Evolutionary conservation across 2,329 filamentous ascomycete genomes (phyloP).

Genomic region (Cadophora malorum): DNA sequence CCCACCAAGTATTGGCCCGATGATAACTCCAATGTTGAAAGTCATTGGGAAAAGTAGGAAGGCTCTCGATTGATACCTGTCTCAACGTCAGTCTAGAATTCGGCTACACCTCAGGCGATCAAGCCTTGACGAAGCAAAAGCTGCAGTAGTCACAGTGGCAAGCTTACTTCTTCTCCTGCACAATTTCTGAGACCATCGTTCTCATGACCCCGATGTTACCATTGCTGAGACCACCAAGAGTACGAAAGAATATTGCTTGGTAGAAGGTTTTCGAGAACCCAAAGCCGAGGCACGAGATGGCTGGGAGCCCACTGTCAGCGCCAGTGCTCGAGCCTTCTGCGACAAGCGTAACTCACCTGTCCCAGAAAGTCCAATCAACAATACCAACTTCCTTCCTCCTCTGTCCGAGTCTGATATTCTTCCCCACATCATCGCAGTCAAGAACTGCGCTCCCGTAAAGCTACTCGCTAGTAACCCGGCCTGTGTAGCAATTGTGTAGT

Average conservation of each 20-base stretch:
- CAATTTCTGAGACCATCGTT: conserved; percentile 75
- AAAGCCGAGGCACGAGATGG: conserved; percentile 67
- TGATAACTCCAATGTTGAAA: conserved; percentile 61
- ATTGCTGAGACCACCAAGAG: conserved; percentile 75
- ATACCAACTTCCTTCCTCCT: conserved; percentile 60
- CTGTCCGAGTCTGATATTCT: conserved; percentile 64
- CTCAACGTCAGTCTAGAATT: conserved; percentile 15
- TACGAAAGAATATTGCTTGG: conserved; percentile 79
- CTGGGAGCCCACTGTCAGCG: conserved; percentile 12
- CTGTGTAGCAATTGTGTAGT: conserved; percentile 75
- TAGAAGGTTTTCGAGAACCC: conserved; percentile 68
- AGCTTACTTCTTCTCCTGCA: conserved; percentile 68
- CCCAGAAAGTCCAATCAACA: conserved; percentile 69
- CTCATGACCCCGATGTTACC: conserved; percentile 78
- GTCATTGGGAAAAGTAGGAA: conserved; percentile 61
- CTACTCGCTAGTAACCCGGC: conserved; percentile 79
- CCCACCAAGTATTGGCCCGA: conserved; percentile 46
- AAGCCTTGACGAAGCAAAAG: neutral
- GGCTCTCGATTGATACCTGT: conserved; percentile 68
- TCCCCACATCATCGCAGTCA: conserved; percentile 74
- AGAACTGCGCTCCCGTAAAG: conserved; percentile 83
- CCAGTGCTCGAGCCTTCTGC: neutral
- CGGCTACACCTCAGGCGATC: neutral
- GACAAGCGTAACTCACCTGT: conserved; percentile 50
- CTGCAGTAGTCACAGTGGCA: neutral